phyloP scores from a whole-genome alignment of 345 rosid genomes.

The Aquilaria malaccensis region DNA sequence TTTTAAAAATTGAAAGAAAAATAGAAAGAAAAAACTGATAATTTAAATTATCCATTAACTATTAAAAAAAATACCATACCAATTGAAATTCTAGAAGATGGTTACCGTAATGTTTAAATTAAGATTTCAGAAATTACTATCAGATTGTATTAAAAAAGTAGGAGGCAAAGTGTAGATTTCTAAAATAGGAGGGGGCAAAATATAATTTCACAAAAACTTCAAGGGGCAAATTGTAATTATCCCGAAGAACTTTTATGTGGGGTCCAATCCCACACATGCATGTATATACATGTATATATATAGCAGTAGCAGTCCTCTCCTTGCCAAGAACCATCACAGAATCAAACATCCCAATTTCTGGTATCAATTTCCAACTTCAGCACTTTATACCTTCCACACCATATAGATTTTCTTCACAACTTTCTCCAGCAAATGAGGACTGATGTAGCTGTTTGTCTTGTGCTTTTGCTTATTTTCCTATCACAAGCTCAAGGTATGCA shows the following conservation, averaged over 20 bases:
- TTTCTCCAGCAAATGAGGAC: slow-evolving; percentile 8
- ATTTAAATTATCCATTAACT: too few relatives aligned
- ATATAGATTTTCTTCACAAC: background rate
- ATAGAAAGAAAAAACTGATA: too few relatives aligned
- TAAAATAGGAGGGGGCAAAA: too few relatives aligned
- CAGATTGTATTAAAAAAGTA: too few relatives aligned
- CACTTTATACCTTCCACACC: background rate
- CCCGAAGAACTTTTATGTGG: background rate
- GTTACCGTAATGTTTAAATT: too few relatives aligned
- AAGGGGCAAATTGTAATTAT: too few relatives aligned
- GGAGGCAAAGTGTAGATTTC: too few relatives aligned
- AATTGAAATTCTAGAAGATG: too few relatives aligned
- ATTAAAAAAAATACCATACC: too few relatives aligned
- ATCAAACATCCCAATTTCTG: background rate
- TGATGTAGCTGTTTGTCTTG: slow-evolving; percentile 5
- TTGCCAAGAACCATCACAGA: background rate
- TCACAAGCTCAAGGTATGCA: slow-evolving; percentile 7
- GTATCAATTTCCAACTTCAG: slow-evolving; percentile 1
- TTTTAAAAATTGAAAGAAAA: too few relatives aligned
- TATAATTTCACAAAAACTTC: too few relatives aligned
- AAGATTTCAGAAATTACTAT: too few relatives aligned
- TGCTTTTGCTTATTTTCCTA: slow-evolving; percentile 7
- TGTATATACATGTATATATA: slow-evolving; percentile 5
- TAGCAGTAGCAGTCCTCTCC: slow-evolving; percentile 2
- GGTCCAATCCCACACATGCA: slow-evolving; percentile 3